Conservation (phyloP, 495 filamentous ascomycete species). For the Aspergillus homomorphus region DNA sequence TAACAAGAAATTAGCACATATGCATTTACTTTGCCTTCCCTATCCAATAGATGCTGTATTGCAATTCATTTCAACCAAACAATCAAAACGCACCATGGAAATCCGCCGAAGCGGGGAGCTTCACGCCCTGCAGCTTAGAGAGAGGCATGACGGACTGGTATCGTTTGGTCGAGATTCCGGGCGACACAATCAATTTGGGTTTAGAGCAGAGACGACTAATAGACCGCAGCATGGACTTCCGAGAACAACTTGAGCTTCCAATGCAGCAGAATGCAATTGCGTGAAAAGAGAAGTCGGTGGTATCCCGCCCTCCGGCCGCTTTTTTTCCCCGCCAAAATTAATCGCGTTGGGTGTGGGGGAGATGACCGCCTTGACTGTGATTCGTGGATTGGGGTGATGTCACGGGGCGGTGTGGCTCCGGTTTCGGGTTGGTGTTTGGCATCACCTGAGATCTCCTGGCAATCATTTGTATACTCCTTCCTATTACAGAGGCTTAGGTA, state of each 20-base stretch:
- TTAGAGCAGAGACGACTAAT: background rate
- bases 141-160: constrained; percentile 33
- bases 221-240: background rate
- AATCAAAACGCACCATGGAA: constrained; percentile 56
- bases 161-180: background rate
- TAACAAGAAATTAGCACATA: background rate
- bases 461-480: too few relatives aligned
- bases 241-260: background rate
- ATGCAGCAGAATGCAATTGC: background rate
- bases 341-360: constrained; percentile 11
- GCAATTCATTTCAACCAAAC: too few relatives aligned
- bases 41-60: background rate
- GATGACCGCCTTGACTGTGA: constrained; percentile 11
- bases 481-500: too few relatives aligned
- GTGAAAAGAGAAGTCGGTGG: background rate
- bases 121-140: constrained; percentile 39
- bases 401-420: constrained; percentile 9
- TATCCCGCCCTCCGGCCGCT: background rate
- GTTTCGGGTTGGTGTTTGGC: background rate
- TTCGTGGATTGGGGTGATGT: constrained; percentile 21
- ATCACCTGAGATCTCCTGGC: too few relatives aligned
- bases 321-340: constrained; percentile 27
- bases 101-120: constrained; percentile 71
- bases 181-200: background rate
- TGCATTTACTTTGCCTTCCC: background rate